phyloP scores from a whole-genome alignment of 2,329 filamentous ascomycete species.

The Cadophora sp. region DNA sequence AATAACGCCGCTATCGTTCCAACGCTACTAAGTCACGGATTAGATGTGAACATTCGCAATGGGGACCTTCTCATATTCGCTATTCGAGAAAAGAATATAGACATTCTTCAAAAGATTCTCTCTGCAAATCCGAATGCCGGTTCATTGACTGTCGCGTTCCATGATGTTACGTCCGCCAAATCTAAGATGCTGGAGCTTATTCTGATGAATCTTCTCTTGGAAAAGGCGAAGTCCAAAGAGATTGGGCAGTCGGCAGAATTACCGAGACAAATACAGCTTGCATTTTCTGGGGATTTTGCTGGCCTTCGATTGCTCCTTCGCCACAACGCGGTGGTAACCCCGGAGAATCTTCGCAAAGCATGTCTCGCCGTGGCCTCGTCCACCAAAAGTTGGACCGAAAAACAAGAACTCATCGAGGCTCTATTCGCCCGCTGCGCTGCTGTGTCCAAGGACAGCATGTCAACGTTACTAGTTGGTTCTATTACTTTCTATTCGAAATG shows the following conservation, averaged over 20 bases:
- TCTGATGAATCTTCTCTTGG: slow-evolving; percentile 19
- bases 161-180: background rate
- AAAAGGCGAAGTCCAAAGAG: slow-evolving; percentile 18
- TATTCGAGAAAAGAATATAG: slow-evolving; percentile 17
- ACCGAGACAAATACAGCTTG: slow-evolving; percentile 2
- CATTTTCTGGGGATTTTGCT: slow-evolving; percentile 14
- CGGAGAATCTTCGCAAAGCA: slow-evolving; percentile 2
- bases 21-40: slow-evolving; percentile 15
- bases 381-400: slow-evolving; percentile 18
- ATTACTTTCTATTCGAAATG: slow-evolving; percentile 10
- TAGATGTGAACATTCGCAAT: slow-evolving; percentile 18
- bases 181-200: slow-evolving; percentile 16
- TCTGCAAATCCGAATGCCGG: slow-evolving; percentile 14
- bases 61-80: slow-evolving; percentile 20
- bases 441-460: background rate
- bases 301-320: slow-evolving; percentile 19
- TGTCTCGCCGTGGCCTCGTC: slow-evolving; percentile 20
- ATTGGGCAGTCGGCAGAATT: slow-evolving; percentile 22
- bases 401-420: slow-evolving; percentile 11
- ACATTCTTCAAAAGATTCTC: slow-evolving; percentile 21
- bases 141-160: slow-evolving; percentile 22
- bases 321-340: slow-evolving; percentile 18
- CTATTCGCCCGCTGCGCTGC: slow-evolving; percentile 5
- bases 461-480: slow-evolving; percentile 11
- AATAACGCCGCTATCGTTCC: slow-evolving; percentile 13